phyloP scores from a whole-genome alignment of 225 moss, liverwort and hornwort species.

The Neckera pumila region DNA sequence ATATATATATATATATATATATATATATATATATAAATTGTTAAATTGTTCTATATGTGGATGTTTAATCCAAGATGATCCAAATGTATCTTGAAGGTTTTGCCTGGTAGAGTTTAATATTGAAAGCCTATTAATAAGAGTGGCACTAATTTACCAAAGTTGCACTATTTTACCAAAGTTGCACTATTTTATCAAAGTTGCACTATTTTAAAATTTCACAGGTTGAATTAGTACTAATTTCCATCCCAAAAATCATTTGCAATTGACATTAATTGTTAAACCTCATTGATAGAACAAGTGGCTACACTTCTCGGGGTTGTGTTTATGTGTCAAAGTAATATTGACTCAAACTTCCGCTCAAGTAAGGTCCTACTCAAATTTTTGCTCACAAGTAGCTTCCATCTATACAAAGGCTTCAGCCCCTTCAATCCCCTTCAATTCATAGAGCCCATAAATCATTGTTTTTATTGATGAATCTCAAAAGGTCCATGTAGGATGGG shows the following conservation, averaged over 20 bases:
- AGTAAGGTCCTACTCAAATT: neutral
- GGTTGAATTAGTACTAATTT: neutral
- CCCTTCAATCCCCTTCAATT: neutral
- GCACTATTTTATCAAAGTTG: neutral
- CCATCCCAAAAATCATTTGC: neutral
- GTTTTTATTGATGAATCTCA: neutral
- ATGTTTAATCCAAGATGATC: neutral
- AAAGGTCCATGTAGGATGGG: neutral
- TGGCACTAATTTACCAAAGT: neutral
- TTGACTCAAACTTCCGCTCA: too few species aligned
- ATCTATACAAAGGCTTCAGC: neutral
- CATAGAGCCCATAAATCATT: neutral
- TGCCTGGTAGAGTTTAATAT: neutral
- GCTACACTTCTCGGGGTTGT: neutral
- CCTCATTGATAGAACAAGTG: neutral
- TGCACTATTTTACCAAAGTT: neutral
- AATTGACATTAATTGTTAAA: neutral
- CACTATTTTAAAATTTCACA: neutral
- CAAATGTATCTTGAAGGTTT: neutral
- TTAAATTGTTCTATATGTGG: too few species aligned
- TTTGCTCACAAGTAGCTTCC: neutral
- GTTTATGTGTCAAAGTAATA: neutral
- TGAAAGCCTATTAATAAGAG: neutral
- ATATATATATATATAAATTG: too few species aligned
- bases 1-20: too few species aligned